These are phyloP conservation scores for Ustilago trichophora DNA, from an alignment of 1,284 basidiomycete species.

Conservation along the genomic window DNA sequence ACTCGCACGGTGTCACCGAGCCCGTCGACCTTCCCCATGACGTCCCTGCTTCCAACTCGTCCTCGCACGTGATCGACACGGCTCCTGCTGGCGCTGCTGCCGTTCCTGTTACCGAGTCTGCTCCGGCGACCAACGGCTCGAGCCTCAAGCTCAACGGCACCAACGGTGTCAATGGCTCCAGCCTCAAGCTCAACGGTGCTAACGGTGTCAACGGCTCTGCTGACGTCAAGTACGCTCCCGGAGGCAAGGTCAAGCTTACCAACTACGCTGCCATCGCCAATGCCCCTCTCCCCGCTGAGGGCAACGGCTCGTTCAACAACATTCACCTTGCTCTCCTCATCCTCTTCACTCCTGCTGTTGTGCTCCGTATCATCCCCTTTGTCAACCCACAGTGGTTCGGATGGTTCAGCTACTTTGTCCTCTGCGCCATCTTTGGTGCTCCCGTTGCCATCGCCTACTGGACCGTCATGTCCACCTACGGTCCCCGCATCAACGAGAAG, in stretches of 20 bases:
- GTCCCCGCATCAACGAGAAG: conserved; percentile 85
- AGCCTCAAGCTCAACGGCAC: conserved; percentile 31
- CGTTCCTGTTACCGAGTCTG: conserved; percentile 9
- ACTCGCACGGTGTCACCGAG: conserved; percentile 39
- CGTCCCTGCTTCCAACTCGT: conserved; percentile 11
- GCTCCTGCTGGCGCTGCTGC: conserved; percentile 19
- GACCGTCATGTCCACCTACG: conserved; percentile 84
- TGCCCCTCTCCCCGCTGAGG: conserved; percentile 63
- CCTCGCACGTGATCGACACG: conserved; percentile 9
- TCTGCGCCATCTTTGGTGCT: conserved; percentile 78
- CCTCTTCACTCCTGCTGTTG: conserved; percentile 59
- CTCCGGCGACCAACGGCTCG: conserved; percentile 11
- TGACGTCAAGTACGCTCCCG: conserved; percentile 50
- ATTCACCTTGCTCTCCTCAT: conserved; percentile 77
- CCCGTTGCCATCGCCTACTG: conserved; percentile 89
- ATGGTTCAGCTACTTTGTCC: conserved; percentile 64
- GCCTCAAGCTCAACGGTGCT: conserved; percentile 30
- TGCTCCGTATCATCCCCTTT: conserved; percentile 63
- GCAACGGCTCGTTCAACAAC: conserved; percentile 68
- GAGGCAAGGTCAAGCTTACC: conserved; percentile 65
- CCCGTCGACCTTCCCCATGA: conserved; percentile 38
- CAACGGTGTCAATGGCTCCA: conserved; percentile 13
- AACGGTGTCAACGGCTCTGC: conserved; percentile 13
- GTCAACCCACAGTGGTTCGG: conserved; percentile 63
- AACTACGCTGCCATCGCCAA: conserved; percentile 63